Evolutionary conservation across 257 asterid species (phyloP).

Genomic region (Fraxinus excelsior): DNA sequence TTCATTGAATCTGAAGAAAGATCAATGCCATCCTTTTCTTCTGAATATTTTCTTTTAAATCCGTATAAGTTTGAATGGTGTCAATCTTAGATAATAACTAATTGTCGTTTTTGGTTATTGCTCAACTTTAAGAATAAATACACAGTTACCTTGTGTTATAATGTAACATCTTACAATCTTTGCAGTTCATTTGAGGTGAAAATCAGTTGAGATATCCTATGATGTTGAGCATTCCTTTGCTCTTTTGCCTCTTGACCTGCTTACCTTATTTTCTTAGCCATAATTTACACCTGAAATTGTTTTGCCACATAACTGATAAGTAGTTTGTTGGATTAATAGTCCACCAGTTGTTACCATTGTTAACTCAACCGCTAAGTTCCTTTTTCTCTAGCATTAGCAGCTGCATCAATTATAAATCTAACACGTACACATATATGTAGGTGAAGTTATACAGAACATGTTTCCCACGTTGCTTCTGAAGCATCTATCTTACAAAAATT

Average conservation of each 20-base stretch:
- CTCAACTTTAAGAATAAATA: not conserved
- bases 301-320: too few relatives aligned
- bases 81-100: not conserved
- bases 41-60: not conserved
- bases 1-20: not conserved
- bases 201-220: not conserved
- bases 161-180: not conserved
- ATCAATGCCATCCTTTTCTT: conserved; percentile 16
- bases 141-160: not conserved
- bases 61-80: conserved; percentile 6
- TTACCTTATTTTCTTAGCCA: too few relatives aligned
- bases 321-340: too few relatives aligned
- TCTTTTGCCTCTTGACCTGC: not conserved
- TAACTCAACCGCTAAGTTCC: too few relatives aligned
- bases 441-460: too few relatives aligned
- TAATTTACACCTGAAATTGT: too few relatives aligned
- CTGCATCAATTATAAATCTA: too few relatives aligned
- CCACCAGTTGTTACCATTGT: too few relatives aligned
- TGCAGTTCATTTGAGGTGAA: conserved; percentile 7
- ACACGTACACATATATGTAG: too few relatives aligned
- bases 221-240: conserved; percentile 6
- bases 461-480: too few relatives aligned
- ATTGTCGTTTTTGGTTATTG: conserved; percentile 1
- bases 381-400: too few relatives aligned
- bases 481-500: not conserved